Evolutionary conservation across 805 yeast species (phyloP).

Genomic region (Candida railenensis): DNA sequence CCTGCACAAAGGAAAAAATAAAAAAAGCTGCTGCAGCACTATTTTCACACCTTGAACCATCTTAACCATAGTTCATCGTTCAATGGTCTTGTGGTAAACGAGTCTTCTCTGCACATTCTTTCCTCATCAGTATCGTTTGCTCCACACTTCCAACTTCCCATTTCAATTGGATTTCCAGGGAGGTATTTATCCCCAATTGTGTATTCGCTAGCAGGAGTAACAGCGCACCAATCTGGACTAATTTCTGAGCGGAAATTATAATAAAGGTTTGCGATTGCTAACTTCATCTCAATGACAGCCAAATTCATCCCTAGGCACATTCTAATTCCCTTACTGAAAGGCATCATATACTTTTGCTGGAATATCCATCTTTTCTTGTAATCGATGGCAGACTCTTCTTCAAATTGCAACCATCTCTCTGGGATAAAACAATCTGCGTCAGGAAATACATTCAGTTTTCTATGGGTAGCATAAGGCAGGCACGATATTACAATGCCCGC

Average conservation of each 20-base stretch:
- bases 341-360: slow-evolving; percentile 58
- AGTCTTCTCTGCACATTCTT: slow-evolving; percentile 56
- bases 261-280: slow-evolving; percentile 52
- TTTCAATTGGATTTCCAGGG: slow-evolving; percentile 15
- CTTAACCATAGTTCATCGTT: slow-evolving; percentile 53
- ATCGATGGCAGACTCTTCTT: slow-evolving; percentile 28
- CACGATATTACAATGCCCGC: slow-evolving; percentile 55
- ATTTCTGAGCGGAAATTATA: slow-evolving; percentile 44
- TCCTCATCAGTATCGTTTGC: slow-evolving; percentile 36
- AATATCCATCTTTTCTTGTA: slow-evolving; percentile 34
- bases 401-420: slow-evolving; percentile 56
- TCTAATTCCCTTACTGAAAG: slow-evolving; percentile 71
- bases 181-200: slow-evolving; percentile 8
- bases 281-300: slow-evolving; percentile 65
- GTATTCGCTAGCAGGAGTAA: slow-evolving; percentile 11
- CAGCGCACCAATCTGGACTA: slow-evolving; percentile 44
- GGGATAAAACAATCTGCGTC: slow-evolving; percentile 55
- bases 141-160: slow-evolving; percentile 17
- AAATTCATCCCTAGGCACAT: slow-evolving; percentile 75
- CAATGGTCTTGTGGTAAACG: slow-evolving; percentile 52
- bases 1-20: no score
- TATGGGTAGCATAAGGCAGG: slow-evolving; percentile 67
- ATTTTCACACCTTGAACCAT: slow-evolving; percentile 21
- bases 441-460: slow-evolving; percentile 49
- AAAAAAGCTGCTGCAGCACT: not conserved